Percentiles rank a stretch among this genome's conserved stretches.
These are phyloP conservation scores for Cynanchum wilfordii DNA, from an alignment of 257 asterid genomes.

Conservation along the genomic window DNA sequence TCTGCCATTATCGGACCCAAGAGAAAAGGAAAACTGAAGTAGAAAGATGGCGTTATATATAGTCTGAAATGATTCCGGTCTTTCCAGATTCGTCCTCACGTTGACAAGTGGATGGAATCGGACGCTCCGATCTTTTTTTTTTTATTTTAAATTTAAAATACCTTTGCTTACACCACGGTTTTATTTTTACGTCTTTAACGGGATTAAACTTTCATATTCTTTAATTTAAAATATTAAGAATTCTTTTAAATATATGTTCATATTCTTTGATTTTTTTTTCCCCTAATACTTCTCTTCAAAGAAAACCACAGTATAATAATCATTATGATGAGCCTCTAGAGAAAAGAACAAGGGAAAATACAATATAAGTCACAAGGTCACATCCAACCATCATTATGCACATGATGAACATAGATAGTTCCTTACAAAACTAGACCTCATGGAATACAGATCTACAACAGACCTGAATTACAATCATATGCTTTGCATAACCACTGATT, in stretches of 20 bases:
- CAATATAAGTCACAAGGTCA: background rate
- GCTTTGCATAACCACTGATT: background rate
- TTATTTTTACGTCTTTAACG: too few relatives aligned
- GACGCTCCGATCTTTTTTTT: too few relatives aligned
- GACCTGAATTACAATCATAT: constrained; percentile 8
- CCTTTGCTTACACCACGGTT: too few relatives aligned
- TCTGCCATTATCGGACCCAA: constrained; percentile 12
- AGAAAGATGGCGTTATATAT: background rate
- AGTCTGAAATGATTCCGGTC: background rate
- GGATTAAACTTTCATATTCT: too few relatives aligned
- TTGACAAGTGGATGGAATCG: too few relatives aligned
- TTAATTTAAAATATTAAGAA: too few relatives aligned
- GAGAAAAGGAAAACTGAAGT: too few relatives aligned
- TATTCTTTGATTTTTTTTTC: too few relatives aligned
- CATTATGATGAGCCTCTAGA: background rate
- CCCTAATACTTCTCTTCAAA: too few relatives aligned
- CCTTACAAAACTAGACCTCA: background rate
- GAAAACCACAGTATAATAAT: too few relatives aligned
- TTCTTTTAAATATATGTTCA: too few relatives aligned
- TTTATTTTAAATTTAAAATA: too few relatives aligned
- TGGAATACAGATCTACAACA: constrained; percentile 10
- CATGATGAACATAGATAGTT: background rate
- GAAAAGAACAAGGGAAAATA: background rate
- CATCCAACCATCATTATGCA: background rate
- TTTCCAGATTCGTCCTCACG: background rate